Conservation (phyloP, 2,329 filamentous ascomycete species). For the Fusarium decemcellulare region DNA sequence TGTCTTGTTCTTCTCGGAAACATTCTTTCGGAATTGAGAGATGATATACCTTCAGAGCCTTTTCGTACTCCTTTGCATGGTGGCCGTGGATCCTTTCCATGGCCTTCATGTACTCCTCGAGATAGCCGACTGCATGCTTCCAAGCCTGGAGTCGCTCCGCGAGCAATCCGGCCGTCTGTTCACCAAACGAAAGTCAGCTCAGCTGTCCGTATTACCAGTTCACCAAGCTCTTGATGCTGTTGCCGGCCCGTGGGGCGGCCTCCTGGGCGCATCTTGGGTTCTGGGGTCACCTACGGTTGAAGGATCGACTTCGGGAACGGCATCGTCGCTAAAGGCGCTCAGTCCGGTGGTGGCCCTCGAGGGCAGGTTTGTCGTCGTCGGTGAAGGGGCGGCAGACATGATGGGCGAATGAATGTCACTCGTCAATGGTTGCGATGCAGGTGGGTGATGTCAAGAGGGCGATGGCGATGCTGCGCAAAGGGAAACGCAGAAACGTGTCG, state of each 20-base stretch:
- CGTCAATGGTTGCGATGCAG: slow-evolving; percentile 2
- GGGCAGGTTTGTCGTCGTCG: slow-evolving; percentile 54
- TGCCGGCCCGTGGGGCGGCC: neutral
- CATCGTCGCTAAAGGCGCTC: slow-evolving; percentile 68
- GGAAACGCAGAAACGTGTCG: slow-evolving; percentile 22
- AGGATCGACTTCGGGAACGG: slow-evolving; percentile 71
- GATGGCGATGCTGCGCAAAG: slow-evolving; percentile 2
- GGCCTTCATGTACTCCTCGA: slow-evolving; percentile 89
- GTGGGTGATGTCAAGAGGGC: neutral
- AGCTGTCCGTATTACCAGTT: neutral
- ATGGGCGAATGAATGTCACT: slow-evolving; percentile 9
- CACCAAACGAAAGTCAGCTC: slow-evolving; percentile 18
- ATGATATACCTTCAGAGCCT: slow-evolving; percentile 80
- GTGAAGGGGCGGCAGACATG: slow-evolving; percentile 50
- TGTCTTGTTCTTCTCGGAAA: neutral
- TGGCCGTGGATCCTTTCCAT: slow-evolving; percentile 89
- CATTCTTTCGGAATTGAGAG: neutral
- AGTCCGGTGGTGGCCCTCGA: slow-evolving; percentile 63
- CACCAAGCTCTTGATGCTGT: neutral
- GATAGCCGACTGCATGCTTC: slow-evolving; percentile 93
- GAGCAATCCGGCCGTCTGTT: slow-evolving; percentile 82
- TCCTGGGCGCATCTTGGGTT: neutral
- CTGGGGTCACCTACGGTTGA: slow-evolving; percentile 63
- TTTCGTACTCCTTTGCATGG: slow-evolving; percentile 95
- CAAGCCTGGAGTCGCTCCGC: slow-evolving; percentile 91